phyloP scores from a whole-genome alignment of 139 green algal genomes.

The Auxenochlorella protothecoides region DNA sequence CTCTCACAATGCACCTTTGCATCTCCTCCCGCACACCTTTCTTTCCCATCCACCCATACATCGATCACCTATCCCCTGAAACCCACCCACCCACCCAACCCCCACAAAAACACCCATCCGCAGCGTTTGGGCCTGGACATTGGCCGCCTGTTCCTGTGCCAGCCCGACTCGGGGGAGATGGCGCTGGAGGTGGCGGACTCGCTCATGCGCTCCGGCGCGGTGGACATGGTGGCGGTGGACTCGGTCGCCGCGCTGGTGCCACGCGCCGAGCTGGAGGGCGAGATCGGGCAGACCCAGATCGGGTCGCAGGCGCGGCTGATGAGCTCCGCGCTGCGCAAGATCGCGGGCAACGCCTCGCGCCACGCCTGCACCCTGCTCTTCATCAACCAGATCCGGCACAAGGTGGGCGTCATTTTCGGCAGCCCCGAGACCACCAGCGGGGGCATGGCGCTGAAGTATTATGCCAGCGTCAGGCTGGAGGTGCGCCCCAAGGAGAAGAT shows the following conservation, averaged over 20 bases:
- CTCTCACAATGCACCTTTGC: too few relatives aligned
- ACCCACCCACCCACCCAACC: background rate
- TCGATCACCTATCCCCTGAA: background rate
- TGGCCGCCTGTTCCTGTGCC: constrained; percentile 50
- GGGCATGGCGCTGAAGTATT: constrained; percentile 94
- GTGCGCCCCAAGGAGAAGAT: constrained; percentile 62
- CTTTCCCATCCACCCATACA: background rate
- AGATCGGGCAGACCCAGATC: constrained; percentile 63
- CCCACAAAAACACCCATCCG: background rate
- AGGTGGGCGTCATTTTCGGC: constrained; percentile 88
- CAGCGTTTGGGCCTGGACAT: constrained; percentile 53
- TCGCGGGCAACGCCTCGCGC: constrained; percentile 67
- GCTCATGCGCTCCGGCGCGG: constrained; percentile 46
- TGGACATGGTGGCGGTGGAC: constrained; percentile 90
- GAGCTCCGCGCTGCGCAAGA: constrained; percentile 82
- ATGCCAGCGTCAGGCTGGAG: constrained; percentile 54
- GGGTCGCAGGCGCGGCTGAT: constrained; percentile 89
- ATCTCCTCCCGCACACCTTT: too few relatives aligned
- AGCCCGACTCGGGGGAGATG: constrained; percentile 74
- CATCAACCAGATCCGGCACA: constrained; percentile 88
- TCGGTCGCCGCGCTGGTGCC: constrained; percentile 85
- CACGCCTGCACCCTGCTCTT: constrained; percentile 77
- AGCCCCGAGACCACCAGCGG: constrained; percentile 86
- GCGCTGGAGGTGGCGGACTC: constrained; percentile 78
- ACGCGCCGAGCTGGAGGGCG: constrained; percentile 82